Conservation (phyloP, 1,139 yeast species). For the Candida sp. region DNA sequence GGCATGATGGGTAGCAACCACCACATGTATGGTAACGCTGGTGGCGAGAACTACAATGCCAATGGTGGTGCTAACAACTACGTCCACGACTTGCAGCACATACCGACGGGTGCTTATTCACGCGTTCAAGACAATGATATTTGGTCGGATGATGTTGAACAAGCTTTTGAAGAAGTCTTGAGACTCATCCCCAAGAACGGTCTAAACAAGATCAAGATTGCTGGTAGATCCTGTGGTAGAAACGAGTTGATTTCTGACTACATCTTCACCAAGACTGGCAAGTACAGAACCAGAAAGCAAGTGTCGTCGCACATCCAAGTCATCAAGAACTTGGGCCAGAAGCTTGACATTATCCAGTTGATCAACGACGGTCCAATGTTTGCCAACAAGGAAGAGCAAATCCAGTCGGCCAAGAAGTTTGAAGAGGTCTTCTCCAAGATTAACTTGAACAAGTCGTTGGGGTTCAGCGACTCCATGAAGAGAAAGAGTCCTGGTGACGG, state of each 20-base stretch:
- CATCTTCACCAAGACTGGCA: conserved; percentile 79
- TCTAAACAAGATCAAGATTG: conserved; percentile 80
- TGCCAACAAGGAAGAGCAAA: conserved; percentile 36
- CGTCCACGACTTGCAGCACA: background rate
- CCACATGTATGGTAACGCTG: background rate
- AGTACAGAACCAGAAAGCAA: conserved; percentile 85
- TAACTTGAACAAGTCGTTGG: conserved; percentile 57
- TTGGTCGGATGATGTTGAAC: conserved; percentile 85
- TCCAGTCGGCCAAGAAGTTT: conserved; percentile 42
- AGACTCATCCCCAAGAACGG: conserved; percentile 88
- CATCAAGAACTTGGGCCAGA: conserved; percentile 72
- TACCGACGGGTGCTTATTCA: conserved; percentile 10
- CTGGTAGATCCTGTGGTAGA: conserved; percentile 88
- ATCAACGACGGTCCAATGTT: conserved; percentile 63
- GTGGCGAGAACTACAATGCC: background rate
- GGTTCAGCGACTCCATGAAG: conserved; percentile 28
- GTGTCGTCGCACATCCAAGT: conserved; percentile 95
- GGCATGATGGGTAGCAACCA: background rate
- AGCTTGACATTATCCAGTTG: conserved; percentile 48
- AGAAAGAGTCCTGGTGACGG: conserved; percentile 3
- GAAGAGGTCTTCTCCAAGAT: conserved; percentile 60
- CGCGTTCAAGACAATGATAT: conserved; percentile 44
- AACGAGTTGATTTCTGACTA: conserved; percentile 91
- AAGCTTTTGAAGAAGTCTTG: conserved; percentile 87
- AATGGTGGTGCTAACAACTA: background rate